phyloP scores from a whole-genome alignment of 2,329 filamentous ascomycete species.

The Dactylellina haptotyla region DNA sequence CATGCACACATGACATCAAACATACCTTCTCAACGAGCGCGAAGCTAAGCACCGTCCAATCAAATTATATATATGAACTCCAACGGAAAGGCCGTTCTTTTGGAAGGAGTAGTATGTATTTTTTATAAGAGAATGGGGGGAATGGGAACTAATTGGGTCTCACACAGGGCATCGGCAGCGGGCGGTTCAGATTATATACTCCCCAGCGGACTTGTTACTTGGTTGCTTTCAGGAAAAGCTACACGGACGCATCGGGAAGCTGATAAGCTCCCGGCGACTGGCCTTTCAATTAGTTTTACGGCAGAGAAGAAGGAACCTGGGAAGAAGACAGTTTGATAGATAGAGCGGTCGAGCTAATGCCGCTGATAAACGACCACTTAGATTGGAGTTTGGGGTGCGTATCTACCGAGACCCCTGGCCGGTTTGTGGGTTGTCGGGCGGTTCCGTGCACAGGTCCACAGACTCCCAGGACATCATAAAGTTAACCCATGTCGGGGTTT shows the following conservation, averaged over 20 bases:
- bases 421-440: slow-evolving; percentile 33
- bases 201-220: background rate
- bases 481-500: too few species aligned
- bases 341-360: slow-evolving; percentile 23
- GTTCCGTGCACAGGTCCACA: slow-evolving; percentile 32
- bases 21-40: background rate
- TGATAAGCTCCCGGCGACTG: slow-evolving; percentile 37
- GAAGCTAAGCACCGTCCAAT: too few species aligned
- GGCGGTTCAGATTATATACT: slow-evolving; percentile 34
- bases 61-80: slow-evolving; percentile 1
- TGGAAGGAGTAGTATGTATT: too few species aligned
- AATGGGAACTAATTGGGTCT: too few species aligned
- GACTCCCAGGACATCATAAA: too few species aligned
- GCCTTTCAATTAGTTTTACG: background rate
- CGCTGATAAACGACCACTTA: slow-evolving; percentile 45
- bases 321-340: background rate
- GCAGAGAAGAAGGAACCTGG: background rate
- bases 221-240: slow-evolving; percentile 33
- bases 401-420: background rate
- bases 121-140: too few species aligned
- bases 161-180: background rate
- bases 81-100: too few species aligned
- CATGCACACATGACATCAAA: slow-evolving; percentile 36
- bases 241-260: slow-evolving; percentile 50
- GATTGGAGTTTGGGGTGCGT: background rate